These are phyloP conservation scores for Neoscytalidium dimidiatum DNA, from an alignment of 2,329 filamentous ascomycete species.

Conservation along the genomic window DNA sequence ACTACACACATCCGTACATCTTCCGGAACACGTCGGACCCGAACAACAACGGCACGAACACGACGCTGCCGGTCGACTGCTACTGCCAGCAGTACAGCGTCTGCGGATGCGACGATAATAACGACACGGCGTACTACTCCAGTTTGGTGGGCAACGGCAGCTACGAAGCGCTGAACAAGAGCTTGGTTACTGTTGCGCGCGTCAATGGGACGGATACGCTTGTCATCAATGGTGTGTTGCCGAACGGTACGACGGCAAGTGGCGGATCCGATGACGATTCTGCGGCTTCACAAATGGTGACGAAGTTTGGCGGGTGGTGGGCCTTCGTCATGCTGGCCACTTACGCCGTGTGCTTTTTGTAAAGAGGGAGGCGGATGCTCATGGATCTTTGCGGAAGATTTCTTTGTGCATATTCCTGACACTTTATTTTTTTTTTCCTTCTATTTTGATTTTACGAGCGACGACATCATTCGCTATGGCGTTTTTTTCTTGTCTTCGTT, in stretches of 20 bases:
- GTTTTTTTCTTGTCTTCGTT: not conserved
- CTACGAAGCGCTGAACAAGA: constrained; percentile 61
- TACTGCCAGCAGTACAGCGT: constrained; percentile 58
- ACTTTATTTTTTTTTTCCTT: not conserved
- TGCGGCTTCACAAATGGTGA: not conserved
- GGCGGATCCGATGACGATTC: constrained; percentile 38
- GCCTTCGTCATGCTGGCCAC: not conserved
- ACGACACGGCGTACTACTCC: constrained; percentile 57
- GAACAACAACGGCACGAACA: constrained; percentile 51
- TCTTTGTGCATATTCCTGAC: not conserved
- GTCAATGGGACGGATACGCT: constrained; percentile 66
- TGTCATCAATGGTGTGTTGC: constrained; percentile 74
- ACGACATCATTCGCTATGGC: not conserved
- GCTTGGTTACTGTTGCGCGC: constrained; percentile 61
- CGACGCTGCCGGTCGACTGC: constrained; percentile 63
- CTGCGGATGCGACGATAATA: constrained; percentile 72
- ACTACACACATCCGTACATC: constrained; percentile 59
- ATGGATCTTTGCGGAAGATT: not conserved
- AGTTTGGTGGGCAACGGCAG: constrained; percentile 60
- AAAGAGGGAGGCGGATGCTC: not conserved
- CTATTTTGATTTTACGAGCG: not conserved
- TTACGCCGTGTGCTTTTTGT: constrained; percentile 15
- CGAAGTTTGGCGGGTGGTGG: constrained; percentile 12
- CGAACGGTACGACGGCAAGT: constrained; percentile 55
- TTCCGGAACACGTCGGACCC: constrained; percentile 50